Evolutionary conservation across 163 green algal species (phyloP).

Genomic region (Scenedesmus sp.): DNA sequence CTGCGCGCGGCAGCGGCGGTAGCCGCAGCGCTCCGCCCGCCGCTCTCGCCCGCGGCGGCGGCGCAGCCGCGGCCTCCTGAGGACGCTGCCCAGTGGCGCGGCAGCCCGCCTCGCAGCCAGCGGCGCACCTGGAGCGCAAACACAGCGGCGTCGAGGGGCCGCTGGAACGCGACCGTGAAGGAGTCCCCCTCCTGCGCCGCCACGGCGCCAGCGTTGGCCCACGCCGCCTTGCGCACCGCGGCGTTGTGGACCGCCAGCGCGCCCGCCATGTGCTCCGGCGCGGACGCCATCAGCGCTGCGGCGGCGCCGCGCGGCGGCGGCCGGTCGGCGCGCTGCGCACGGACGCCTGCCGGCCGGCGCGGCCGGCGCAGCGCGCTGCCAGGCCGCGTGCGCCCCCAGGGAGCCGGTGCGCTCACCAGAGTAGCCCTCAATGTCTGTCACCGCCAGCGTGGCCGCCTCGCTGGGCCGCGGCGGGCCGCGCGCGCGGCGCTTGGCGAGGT

Average conservation of each 20-base stretch:
- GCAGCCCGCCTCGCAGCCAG: no score
- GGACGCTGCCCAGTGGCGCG: no score
- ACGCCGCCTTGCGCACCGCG: conserved; percentile 42
- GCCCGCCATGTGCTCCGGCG: background rate
- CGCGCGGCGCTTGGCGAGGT: background rate
- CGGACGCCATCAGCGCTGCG: conserved; percentile 8
- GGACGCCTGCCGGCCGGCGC: no score
- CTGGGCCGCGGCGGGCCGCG: background rate
- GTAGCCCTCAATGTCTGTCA: conserved; percentile 11
- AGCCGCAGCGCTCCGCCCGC: no score
- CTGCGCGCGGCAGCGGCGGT: no score
- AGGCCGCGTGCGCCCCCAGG: no score
- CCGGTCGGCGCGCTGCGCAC: no score
- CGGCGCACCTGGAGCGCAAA: conserved; percentile 60
- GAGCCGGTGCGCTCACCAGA: conserved; percentile 13
- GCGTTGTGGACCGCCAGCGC: conserved; percentile 33
- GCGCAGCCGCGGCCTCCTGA: no score
- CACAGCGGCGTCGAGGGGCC: conserved; percentile 55
- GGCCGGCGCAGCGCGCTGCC: no score
- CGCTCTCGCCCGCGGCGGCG: no score
- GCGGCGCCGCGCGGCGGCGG: no score
- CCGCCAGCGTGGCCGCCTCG: background rate
- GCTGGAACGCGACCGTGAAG: conserved; percentile 56
- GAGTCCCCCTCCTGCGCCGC: conserved; percentile 65
- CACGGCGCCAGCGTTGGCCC: conserved; percentile 51